Evolutionary conservation across 768 basidiomycete genomes (phyloP), one percentile per base, ranked within the genome.

Genomic region (Leccinum obscurum): DNA sequence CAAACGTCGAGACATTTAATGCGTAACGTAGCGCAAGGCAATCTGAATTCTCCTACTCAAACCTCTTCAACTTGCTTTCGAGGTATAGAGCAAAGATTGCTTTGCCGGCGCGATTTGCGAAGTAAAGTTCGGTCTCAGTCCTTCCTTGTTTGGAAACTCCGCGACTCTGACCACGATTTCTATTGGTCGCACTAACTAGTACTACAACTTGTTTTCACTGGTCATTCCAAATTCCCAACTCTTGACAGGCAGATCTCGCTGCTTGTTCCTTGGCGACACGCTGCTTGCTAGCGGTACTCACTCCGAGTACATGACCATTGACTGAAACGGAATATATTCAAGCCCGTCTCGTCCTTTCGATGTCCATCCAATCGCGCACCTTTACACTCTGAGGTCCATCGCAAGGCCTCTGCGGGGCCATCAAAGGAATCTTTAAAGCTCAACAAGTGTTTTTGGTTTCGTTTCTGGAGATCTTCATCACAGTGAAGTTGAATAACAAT

Each of bases 351-450:
- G 20, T 41, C 3, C 4, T n/a, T 20, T 30, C 37, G 9, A 20
- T 24, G 9, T 9, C 22, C 17, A 50, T 30, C 15, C 15, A 15
- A 22, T 41, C 20, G 57, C 83, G 65, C 64, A 87, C 87, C 76
- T 74, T 83, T 86, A 71, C 85, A 88, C 22, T 78, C 69, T n/a
- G 77, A 70, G 10, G 77, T 83, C 87, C 87, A 89, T 22, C 67
- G 57, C 32, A 75, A 64, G 11, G 75, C 71, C 64, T 82, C 69
- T 9, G 77, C 60, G 0, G 77, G 81, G 1, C 87, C 86, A 5
- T 72, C 63, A 2, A 48, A 63, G 1, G 63, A 67, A 52, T 82
- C 80, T 14, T 56, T 71, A 74, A 76, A 88, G 49, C 71, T 78
- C 54, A 87, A 51, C 5, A 75, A 61, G 51, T 76, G 66, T 6